Base-by-base conservation (phyloP, 2,329 filamentous ascomycete species). In the Diaporthe vaccinii region DNA sequence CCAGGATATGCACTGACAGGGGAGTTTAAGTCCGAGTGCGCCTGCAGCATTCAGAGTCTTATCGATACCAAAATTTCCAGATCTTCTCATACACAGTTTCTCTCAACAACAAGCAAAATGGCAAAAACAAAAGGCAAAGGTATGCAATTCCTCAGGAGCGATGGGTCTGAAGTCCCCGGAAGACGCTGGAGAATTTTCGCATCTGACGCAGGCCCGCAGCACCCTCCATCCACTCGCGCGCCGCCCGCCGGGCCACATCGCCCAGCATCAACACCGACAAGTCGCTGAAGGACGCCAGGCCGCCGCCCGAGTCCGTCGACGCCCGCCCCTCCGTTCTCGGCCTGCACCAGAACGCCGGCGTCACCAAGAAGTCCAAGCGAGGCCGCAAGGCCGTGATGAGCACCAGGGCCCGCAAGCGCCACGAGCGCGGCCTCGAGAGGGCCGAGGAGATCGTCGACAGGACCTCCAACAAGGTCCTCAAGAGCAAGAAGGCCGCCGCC, bases 191-290 rank as follows among this genome's bases (percentile, higher is more conserved):
- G 3, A 20, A 6, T 55, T 69, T n/a, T 28, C 49, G 28, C 8
- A 5, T 41, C 34, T 69, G 10, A 69, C n/a, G 25, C 31, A 9
- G 10, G 22, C 34, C n/a, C 22, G 31, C 81, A 94, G 92, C 86
- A 73, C 87, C 87, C 53, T 94, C 93, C 6, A 84, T 91, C 75
- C 93, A 93, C 85, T 96, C 94, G 72, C 93, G 94, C 78, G 93
- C 93, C 75, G 93, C 93, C 55, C 91, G 93, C 81, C 91, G 94
- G 78, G 93, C 92, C 62, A 91, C 91, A 22, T 93, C 93, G 5
- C 92, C 93, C 36, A 88, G 91, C 80, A 92, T 94, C 83, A 85
- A 94, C 84, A 90, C 90, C 58, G 92, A 94, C 87, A 94, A 94
- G 84, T 93, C 92, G 9, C 87, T 94, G 31, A 93, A 93, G 81